Percentiles rank a stretch among this genome's conserved stretches.
Conservation (phyloP, 192 early-diverging fungal genomes). For the Backusella circina region DNA sequence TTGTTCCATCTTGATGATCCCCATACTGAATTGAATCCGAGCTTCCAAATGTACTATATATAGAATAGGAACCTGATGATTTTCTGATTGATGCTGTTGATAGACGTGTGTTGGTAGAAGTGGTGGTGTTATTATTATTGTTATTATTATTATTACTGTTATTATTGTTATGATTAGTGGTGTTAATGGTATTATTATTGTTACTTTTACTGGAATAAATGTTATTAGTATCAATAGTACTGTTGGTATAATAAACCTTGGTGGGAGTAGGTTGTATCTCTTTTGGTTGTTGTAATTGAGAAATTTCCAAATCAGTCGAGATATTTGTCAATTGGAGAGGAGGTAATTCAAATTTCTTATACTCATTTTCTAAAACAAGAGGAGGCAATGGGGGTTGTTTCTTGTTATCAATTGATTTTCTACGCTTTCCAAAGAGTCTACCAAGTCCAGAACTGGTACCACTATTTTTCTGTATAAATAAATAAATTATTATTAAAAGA, state of each 20-base stretch:
- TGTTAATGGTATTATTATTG: neutral
- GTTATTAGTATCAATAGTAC: neutral
- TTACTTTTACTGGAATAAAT: neutral
- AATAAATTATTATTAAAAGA: neutral
- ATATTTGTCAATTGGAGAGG: neutral
- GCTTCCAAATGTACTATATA: conserved; percentile 25
- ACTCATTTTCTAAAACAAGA: neutral
- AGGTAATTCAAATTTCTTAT: neutral
- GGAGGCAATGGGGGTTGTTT: neutral
- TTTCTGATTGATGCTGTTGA: conserved; percentile 19
- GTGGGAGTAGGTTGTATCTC: neutral
- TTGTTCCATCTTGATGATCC: neutral
- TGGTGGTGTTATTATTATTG: neutral
- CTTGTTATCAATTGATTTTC: neutral
- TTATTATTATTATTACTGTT: neutral
- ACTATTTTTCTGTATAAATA: neutral
- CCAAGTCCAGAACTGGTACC: neutral
- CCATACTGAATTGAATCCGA: conserved; percentile 3
- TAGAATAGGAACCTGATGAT: conserved; percentile 23
- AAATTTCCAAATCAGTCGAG: neutral
- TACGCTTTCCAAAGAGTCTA: neutral
- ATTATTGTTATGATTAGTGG: neutral
- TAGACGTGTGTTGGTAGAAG: neutral
- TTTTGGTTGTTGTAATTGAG: neutral
- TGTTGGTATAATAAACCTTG: neutral